These are phyloP conservation scores for Inga laurina DNA, from an alignment of 306 rosid species.

Conservation along the genomic window DNA sequence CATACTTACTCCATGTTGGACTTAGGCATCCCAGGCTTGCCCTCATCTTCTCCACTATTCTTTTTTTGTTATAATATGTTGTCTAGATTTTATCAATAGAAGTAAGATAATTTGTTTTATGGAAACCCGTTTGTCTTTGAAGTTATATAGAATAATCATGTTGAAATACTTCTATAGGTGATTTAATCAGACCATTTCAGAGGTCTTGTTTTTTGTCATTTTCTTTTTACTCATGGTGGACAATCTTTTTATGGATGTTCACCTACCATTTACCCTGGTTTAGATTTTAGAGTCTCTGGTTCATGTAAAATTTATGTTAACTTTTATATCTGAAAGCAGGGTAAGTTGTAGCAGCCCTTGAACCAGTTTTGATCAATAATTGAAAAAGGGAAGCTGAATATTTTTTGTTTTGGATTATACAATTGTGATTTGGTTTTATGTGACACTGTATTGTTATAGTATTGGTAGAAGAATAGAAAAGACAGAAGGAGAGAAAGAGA, in stretches of 20 bases:
- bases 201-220: background rate
- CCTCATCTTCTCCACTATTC: background rate
- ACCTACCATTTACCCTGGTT: background rate
- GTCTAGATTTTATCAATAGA: background rate
- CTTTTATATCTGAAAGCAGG: background rate
- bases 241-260: background rate
- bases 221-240: background rate
- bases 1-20: background rate
- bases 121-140: background rate
- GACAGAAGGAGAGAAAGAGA: too few species aligned
- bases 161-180: background rate
- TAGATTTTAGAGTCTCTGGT: background rate
- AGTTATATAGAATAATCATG: background rate
- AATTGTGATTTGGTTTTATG: background rate
- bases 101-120: background rate
- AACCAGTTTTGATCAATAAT: background rate
- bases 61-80: background rate
- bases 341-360: background rate
- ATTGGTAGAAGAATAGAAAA: too few species aligned
- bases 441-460: background rate
- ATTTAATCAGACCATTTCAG: background rate
- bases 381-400: background rate
- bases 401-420: slow-evolving; percentile 5
- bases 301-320: background rate
- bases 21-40: background rate